A percentile compares a stretch with the other conserved stretches of the same genome.
Evolutionary conservation across 2,329 filamentous ascomycete genomes (phyloP).

Genomic region (Colletotrichum camelliae): DNA sequence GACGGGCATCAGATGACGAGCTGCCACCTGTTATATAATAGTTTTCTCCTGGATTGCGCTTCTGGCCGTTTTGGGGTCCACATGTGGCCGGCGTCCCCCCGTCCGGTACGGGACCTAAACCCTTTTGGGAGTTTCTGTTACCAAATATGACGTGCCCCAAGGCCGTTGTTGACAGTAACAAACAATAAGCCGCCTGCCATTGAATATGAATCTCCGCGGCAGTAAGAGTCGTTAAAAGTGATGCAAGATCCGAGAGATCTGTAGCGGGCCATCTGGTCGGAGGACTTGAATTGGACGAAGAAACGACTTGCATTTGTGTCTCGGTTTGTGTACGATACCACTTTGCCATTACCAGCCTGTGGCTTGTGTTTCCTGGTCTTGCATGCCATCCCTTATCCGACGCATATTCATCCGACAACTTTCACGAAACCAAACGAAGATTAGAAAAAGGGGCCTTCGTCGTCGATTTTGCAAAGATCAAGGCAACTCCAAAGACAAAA

Average conservation of each 20-base stretch:
- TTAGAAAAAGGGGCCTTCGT: neutral
- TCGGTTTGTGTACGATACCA: neutral
- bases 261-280: neutral
- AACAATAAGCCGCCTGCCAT: constrained; percentile 7
- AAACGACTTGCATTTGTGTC: neutral
- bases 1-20: constrained; percentile 1
- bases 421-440: neutral
- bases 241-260: neutral
- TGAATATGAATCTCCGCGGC: constrained; percentile 32
- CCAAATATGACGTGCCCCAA: constrained; percentile 27
- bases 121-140: constrained; percentile 30
- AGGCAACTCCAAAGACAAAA: neutral
- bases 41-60: neutral
- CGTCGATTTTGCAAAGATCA: neutral
- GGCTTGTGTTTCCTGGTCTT: neutral
- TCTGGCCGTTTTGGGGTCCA: constrained; percentile 1
- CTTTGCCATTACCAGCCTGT: neutral
- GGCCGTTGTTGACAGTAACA: constrained; percentile 1
- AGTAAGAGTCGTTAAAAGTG: neutral
- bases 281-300: neutral
- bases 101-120: constrained; percentile 19
- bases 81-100: neutral
- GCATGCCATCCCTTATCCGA: neutral
- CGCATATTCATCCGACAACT: neutral
- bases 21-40: constrained; percentile 19